Conservation (phyloP, 2,329 filamentous ascomycete genomes). For the Hymenotorrendiella dingleyae region DNA sequence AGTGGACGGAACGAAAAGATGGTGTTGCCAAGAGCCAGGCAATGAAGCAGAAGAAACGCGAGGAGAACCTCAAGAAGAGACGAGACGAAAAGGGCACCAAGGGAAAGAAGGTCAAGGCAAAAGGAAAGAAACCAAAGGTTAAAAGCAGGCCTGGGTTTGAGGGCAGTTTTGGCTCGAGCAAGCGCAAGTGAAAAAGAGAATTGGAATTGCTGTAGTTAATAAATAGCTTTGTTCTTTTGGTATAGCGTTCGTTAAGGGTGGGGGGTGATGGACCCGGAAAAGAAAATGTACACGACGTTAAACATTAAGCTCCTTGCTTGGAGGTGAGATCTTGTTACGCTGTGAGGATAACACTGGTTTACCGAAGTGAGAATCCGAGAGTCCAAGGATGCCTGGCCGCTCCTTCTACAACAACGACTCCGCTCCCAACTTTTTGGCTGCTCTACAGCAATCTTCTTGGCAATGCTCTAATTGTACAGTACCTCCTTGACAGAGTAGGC, state of each 20-base stretch:
- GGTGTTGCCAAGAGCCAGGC: slow-evolving; percentile 71
- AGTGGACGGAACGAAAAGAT: slow-evolving; percentile 71
- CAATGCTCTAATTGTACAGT: too few species aligned
- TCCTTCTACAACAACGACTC: too few species aligned
- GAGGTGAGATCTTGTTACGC: too few species aligned
- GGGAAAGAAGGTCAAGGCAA: slow-evolving; percentile 46
- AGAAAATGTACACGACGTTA: too few species aligned
- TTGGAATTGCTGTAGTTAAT: not conserved
- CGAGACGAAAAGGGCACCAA: slow-evolving; percentile 67
- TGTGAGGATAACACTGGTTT: too few species aligned
- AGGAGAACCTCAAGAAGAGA: slow-evolving; percentile 70
- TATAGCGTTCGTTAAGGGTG: too few species aligned
- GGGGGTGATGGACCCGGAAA: too few species aligned
- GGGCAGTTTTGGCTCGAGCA: slow-evolving; percentile 38
- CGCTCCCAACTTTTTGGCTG: too few species aligned
- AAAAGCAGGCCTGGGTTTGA: slow-evolving; percentile 52
- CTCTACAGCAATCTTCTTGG: too few species aligned
- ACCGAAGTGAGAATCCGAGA: too few species aligned
- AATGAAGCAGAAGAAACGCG: slow-evolving; percentile 74
- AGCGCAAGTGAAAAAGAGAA: slow-evolving; percentile 14
- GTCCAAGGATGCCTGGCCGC: too few species aligned
- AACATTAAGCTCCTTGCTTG: not conserved
- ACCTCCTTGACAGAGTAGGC: too few species aligned
- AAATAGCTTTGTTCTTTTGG: slow-evolving; percentile 1
- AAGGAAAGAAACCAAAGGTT: slow-evolving; percentile 34